Evolutionary conservation across 1,139 yeast genomes (phyloP), one percentile per base, ranked within the genome.

Genomic region (Saccharomyces hybrid): DNA sequence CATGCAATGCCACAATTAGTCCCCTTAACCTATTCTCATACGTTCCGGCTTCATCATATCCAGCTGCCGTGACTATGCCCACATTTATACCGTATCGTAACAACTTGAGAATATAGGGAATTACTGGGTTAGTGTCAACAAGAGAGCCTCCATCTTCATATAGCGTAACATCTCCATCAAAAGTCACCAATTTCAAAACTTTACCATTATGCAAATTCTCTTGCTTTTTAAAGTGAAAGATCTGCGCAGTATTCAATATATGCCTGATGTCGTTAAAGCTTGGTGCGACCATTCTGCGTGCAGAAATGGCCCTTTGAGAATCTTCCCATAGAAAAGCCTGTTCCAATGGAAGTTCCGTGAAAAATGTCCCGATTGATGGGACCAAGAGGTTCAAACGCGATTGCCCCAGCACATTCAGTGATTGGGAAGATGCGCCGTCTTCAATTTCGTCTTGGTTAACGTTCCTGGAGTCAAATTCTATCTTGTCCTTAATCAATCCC

Each of bases 1-100:
- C 70, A 52, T 73, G 73, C 38, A 93, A 75, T 2, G 84, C 83
- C 56, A 84, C 86, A 49, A 91, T 75, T 53, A 93, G 75, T 0
- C 97, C 98, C 54, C 77, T 75, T 53, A 93, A 75, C 59, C 98
- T 77, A 57, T 76, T 78, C 64, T 84, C 81, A 72, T 93, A 93
- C 64, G 82, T 83, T 1, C 79, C 80, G 1, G 97, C 96, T 20
- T 90, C 95, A 28, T 89, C 84, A 70, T 93, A 93, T 13, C 99
- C 99, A 0, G 99, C 98, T 1, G 99, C 99, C 0, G 99, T 93
- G 25, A 93, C 97, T 49, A 93, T 90, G 0, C 96, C 98, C 16
- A 93, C 89, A 59, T 78, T 81, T 42, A 91, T 76, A 53, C 81
- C 82, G 57, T 78, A 74, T 27, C 76, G 69, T 50, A 93, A 74